Evolutionary conservation across 2,329 filamentous ascomycete species (phyloP).

Genomic region (Neocucurbitaria cava): DNA sequence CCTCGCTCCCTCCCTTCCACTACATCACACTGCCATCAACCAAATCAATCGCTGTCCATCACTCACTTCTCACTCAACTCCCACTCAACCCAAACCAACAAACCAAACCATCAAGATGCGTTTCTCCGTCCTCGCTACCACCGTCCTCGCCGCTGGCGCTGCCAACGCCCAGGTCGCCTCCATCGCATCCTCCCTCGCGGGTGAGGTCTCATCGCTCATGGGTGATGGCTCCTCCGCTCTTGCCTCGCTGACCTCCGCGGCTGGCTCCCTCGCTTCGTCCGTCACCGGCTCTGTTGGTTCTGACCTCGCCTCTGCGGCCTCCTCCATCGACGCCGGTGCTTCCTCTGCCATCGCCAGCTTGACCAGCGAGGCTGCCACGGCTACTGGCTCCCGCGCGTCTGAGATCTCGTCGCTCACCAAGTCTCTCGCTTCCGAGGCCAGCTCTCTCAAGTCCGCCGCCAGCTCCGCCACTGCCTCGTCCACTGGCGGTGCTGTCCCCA

Average conservation of each 20-base stretch:
- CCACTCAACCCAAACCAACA: constrained; percentile 8
- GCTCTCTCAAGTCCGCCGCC: constrained; percentile 13
- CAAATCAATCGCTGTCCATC: constrained; percentile 18
- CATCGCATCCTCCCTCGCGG: constrained; percentile 28
- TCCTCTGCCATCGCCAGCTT: constrained; percentile 25
- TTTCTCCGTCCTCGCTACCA: constrained; percentile 44
- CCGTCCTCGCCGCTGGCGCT: constrained; percentile 36
- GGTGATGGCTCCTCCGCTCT: constrained; percentile 10
- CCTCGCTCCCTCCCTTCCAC: constrained; percentile 13
- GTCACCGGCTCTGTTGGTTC: constrained; percentile 15
- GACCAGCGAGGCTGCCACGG: constrained; percentile 17
- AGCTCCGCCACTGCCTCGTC: constrained; percentile 17
- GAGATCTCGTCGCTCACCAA: constrained; percentile 3
- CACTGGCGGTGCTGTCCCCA: constrained; percentile 27
- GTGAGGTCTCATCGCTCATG: constrained; percentile 15
- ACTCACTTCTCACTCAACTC: constrained; percentile 2
- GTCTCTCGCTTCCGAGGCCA: constrained; percentile 12
- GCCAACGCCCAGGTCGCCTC: constrained; percentile 39
- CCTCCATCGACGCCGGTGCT: constrained; percentile 17
- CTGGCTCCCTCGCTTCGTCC: constrained; percentile 14
- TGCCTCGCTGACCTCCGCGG: constrained; percentile 17
- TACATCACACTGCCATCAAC: constrained; percentile 13
- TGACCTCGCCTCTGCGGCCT: constrained; percentile 11
- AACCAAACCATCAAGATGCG: constrained; percentile 38
- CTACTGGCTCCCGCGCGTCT: constrained; percentile 7